Evolutionary conservation across 306 rosid genomes (phyloP).

Genomic region (Sechiopsis laciniata): DNA sequence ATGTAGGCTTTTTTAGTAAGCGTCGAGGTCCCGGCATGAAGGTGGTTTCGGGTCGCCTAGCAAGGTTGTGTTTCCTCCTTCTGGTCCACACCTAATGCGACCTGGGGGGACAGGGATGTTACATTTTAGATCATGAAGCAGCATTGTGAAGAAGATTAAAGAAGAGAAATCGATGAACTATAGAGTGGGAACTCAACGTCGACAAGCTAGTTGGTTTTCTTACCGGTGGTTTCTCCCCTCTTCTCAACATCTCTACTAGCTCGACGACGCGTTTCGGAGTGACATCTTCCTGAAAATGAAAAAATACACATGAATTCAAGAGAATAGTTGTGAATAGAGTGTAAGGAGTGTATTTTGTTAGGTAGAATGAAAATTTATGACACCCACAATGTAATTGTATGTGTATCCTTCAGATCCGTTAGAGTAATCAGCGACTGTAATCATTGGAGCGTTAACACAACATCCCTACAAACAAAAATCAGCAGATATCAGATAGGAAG

Average conservation of each 20-base stretch:
- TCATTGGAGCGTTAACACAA: slow-evolving; percentile 98
- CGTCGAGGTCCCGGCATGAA: slow-evolving; percentile 86
- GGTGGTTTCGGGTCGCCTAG: slow-evolving; percentile 72
- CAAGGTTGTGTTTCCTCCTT: slow-evolving; percentile 88
- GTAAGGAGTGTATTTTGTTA: neutral
- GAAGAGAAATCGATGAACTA: neutral
- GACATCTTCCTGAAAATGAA: slow-evolving; percentile 78
- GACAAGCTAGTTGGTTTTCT: slow-evolving; percentile 29
- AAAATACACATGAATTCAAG: slow-evolving; percentile 12
- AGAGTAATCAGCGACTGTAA: slow-evolving; percentile 96
- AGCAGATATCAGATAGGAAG: slow-evolving; percentile 2
- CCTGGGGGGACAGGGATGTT: slow-evolving; percentile 26
- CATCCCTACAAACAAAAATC: slow-evolving; percentile 58
- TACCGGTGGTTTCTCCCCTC: slow-evolving; percentile 88
- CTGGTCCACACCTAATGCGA: slow-evolving; percentile 79
- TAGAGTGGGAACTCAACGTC: slow-evolving; percentile 11
- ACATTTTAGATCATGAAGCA: neutral
- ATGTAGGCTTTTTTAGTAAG: slow-evolving; percentile 50
- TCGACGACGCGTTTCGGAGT: slow-evolving; percentile 76
- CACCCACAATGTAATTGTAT: slow-evolving; percentile 76
- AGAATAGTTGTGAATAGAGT: neutral
- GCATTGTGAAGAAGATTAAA: neutral
- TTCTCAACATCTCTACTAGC: slow-evolving; percentile 70
- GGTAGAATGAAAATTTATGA: neutral
- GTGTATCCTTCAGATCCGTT: slow-evolving; percentile 89